These are phyloP conservation scores for Colletotrichum phormii DNA, from an alignment of 2,329 filamentous ascomycete species.

Conservation along the genomic window DNA sequence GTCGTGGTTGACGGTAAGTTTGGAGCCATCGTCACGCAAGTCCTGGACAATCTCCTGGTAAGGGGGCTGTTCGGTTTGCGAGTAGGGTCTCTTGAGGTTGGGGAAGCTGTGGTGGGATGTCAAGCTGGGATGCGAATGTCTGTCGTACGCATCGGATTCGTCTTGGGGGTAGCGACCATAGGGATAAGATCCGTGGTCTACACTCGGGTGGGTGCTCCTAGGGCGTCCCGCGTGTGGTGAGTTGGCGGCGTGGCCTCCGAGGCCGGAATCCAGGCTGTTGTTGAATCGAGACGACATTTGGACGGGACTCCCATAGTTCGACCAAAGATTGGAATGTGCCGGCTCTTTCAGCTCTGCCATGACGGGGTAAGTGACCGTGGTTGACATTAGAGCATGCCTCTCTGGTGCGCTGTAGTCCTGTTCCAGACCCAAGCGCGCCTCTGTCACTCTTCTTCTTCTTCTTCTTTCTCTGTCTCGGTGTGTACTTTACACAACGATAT, in stretches of 20 bases:
- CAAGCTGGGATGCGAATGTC: slow-evolving; percentile 61
- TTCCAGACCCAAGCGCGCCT: slow-evolving; percentile 35
- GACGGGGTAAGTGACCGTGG: slow-evolving; percentile 69
- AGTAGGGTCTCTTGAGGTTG: slow-evolving; percentile 68
- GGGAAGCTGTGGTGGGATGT: slow-evolving; percentile 64
- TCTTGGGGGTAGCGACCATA: slow-evolving; percentile 68
- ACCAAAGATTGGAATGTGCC: slow-evolving; percentile 68
- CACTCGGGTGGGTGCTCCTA: slow-evolving; percentile 59
- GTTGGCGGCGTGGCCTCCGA: slow-evolving; percentile 57
- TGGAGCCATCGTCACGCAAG: slow-evolving; percentile 67
- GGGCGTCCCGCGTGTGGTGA: slow-evolving; percentile 63
- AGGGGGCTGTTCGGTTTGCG: slow-evolving; percentile 64
- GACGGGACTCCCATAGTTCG: slow-evolving; percentile 66
- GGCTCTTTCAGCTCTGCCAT: slow-evolving; percentile 75
- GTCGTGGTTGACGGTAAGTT: slow-evolving; percentile 69
- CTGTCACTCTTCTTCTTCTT: slow-evolving; percentile 5
- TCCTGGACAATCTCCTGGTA: slow-evolving; percentile 73
- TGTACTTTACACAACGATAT: slow-evolving; percentile 24
- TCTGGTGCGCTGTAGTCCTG: slow-evolving; percentile 37
- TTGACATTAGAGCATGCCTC: slow-evolving; percentile 70
- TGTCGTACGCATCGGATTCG: slow-evolving; percentile 65
- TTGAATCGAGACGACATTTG: slow-evolving; percentile 65
- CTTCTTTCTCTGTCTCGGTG: background rate
- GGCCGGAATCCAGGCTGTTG: slow-evolving; percentile 62
- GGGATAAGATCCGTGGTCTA: slow-evolving; percentile 63